These are phyloP conservation scores for Boeremia exigua DNA, from an alignment of 2,329 filamentous ascomycete genomes.

Conservation along the genomic window DNA sequence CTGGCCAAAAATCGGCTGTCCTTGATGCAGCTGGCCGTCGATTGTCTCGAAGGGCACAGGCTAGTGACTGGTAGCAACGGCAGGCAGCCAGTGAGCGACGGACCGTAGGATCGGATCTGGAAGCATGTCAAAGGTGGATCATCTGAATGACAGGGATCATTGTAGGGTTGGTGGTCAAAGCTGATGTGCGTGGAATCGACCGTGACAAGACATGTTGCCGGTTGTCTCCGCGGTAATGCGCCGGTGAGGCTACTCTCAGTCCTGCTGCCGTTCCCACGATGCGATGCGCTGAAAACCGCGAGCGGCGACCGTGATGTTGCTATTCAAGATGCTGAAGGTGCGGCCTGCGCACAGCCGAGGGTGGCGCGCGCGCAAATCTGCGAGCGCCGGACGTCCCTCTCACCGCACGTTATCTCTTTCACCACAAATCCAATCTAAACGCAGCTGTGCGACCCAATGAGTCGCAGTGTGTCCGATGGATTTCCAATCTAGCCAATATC, in stretches of 20 bases:
- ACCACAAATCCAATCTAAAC: constrained; percentile 47
- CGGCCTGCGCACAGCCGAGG: constrained; percentile 12
- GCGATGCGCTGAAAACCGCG: constrained; percentile 6
- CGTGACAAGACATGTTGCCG: constrained; percentile 17
- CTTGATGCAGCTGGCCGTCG: constrained; percentile 10
- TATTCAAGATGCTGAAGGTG: constrained; percentile 5
- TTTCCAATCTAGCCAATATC: constrained; percentile 43
- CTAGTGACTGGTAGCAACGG: constrained; percentile 13
- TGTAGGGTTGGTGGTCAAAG: constrained; percentile 15
- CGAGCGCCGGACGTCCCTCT: constrained; percentile 31
- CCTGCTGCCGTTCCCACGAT: neutral
- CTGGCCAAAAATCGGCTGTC: neutral
- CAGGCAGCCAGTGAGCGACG: constrained; percentile 6
- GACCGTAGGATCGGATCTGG: constrained; percentile 27
- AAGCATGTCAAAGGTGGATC: constrained; percentile 28
- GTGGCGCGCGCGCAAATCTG: constrained; percentile 12
- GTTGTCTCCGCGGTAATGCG: constrained; percentile 9
- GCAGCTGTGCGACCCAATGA: constrained; percentile 49
- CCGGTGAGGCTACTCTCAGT: constrained; percentile 5
- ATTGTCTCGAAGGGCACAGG: constrained; percentile 11
- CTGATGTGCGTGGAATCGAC: constrained; percentile 21
- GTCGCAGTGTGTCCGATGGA: constrained; percentile 43
- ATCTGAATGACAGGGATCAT: constrained; percentile 22
- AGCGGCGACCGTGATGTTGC: constrained; percentile 6
- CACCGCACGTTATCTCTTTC: constrained; percentile 44